These are phyloP conservation scores for Cyclostephanos invisitatus DNA, from an alignment of 108 stramenopile genomes.

Conservation along the genomic window DNA sequence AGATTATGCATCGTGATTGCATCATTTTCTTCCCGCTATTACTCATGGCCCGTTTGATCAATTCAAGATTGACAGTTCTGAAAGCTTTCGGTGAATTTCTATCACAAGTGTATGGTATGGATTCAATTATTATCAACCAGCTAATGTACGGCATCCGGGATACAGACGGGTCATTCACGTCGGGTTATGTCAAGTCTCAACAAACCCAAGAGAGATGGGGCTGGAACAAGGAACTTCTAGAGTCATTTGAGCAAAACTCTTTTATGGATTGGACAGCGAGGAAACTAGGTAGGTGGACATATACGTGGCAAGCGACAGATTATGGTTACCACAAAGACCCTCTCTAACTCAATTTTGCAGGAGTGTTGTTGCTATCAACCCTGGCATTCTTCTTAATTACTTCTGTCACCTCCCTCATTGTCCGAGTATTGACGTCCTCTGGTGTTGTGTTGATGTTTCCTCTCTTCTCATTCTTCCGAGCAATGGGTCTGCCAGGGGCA, in stretches of 20 bases:
- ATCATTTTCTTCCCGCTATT: neutral
- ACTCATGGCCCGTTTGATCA: neutral
- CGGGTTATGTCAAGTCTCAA: slow-evolving; percentile 37
- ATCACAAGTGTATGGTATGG: slow-evolving; percentile 64
- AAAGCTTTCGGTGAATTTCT: slow-evolving; percentile 40
- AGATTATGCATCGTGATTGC: neutral
- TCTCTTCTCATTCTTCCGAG: slow-evolving; percentile 51
- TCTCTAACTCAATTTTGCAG: slow-evolving; percentile 8
- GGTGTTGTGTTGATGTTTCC: slow-evolving; percentile 77
- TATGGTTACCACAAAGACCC: neutral
- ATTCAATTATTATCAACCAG: slow-evolving; percentile 66
- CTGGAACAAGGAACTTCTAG: slow-evolving; percentile 50
- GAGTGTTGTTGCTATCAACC: slow-evolving; percentile 41
- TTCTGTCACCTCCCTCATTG: slow-evolving; percentile 68
- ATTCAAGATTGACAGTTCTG: slow-evolving; percentile 29
- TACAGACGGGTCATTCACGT: slow-evolving; percentile 30
- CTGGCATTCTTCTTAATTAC: slow-evolving; percentile 68
- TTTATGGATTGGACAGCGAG: slow-evolving; percentile 25
- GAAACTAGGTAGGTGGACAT: slow-evolving; percentile 35
- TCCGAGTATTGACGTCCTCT: slow-evolving; percentile 63
- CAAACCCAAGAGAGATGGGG: slow-evolving; percentile 63
- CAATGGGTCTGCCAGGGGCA: slow-evolving; percentile 52
- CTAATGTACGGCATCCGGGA: slow-evolving; percentile 63
- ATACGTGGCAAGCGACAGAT: neutral
- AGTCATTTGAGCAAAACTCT: slow-evolving; percentile 34